phyloP scores from a whole-genome alignment of 768 basidiomycete species.

The Daedaleopsis sinensis region DNA sequence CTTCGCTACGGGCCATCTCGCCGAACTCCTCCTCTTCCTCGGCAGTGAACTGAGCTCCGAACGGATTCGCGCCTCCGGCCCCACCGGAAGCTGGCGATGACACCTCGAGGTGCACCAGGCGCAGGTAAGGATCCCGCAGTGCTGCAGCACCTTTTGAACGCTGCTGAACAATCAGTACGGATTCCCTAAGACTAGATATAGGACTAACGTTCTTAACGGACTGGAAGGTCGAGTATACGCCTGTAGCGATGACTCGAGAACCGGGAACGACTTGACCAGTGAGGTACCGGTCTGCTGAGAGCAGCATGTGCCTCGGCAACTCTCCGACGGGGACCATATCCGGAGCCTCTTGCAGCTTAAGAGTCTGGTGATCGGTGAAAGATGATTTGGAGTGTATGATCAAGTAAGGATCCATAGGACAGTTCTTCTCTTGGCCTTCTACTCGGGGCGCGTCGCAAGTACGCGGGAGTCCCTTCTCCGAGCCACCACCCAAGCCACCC shows the following conservation, averaged over 20 bases:
- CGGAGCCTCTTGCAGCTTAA: slow-evolving; percentile 98
- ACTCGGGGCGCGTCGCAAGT: slow-evolving; percentile 80
- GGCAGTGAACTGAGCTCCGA: slow-evolving; percentile 86
- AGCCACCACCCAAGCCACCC: slow-evolving; percentile 86
- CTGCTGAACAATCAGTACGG: slow-evolving; percentile 37
- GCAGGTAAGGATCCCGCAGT: slow-evolving; percentile 91
- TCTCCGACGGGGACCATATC: slow-evolving; percentile 99
- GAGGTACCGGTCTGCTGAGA: slow-evolving; percentile 89
- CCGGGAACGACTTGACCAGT: slow-evolving; percentile 95
- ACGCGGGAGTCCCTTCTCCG: slow-evolving; percentile 83
- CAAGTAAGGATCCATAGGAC: slow-evolving; percentile 93
- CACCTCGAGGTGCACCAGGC: slow-evolving; percentile 89
- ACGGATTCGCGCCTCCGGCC: slow-evolving; percentile 76
- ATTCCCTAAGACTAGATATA: not conserved
- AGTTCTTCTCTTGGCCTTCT: slow-evolving; percentile 90
- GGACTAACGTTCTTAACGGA: slow-evolving; percentile 76
- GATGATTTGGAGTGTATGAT: slow-evolving; percentile 93
- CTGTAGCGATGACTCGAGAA: slow-evolving; percentile 92
- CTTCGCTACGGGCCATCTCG: slow-evolving; percentile 85
- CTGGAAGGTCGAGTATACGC: slow-evolving; percentile 96
- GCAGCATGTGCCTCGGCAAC: slow-evolving; percentile 90
- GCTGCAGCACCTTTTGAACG: slow-evolving; percentile 86
- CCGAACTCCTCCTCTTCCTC: slow-evolving; percentile 98
- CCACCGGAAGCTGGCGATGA: slow-evolving; percentile 76
- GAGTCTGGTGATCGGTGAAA: slow-evolving; percentile 94